Percentiles rank a stretch among this genome's conserved stretches.
Conservation (phyloP, 1,284 basidiomycete species). For the Ceratobasidium sp. region DNA sequence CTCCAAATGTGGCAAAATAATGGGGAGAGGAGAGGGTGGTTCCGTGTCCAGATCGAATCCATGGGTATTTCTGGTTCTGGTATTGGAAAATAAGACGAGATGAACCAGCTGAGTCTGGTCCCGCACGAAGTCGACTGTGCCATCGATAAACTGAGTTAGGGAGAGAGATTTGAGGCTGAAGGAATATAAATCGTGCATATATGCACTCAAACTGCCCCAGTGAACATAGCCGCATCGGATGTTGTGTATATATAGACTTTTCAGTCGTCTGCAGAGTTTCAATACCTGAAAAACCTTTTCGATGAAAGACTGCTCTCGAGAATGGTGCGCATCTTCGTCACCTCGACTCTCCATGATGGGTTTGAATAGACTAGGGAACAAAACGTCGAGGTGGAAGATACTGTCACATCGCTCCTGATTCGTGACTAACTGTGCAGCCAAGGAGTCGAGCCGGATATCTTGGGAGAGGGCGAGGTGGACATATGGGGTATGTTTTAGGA, state of each 20-base stretch:
- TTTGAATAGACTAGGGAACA: neutral
- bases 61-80: neutral
- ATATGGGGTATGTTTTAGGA: constrained; percentile 8
- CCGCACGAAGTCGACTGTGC: constrained; percentile 19
- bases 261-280: constrained; percentile 2
- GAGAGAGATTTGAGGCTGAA: constrained; percentile 13
- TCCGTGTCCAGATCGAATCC: neutral
- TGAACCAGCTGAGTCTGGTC: constrained; percentile 1
- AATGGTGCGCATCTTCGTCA: neutral
- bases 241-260: constrained; percentile 11
- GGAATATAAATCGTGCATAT: constrained; percentile 9
- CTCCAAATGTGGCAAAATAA: neutral
- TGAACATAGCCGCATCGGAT: neutral
- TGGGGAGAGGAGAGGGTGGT: neutral
- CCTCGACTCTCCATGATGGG: neutral
- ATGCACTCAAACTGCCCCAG: neutral
- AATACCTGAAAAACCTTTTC: neutral
- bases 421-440: neutral
- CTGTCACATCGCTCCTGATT: neutral
- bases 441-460: neutral
- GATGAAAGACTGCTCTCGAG: neutral
- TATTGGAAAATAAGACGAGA: neutral
- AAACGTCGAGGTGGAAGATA: neutral
- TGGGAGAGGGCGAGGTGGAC: neutral
- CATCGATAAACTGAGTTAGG: neutral